Evolutionary conservation across 768 basidiomycete species (phyloP).

Genomic region (Leucocoprinus sp.): DNA sequence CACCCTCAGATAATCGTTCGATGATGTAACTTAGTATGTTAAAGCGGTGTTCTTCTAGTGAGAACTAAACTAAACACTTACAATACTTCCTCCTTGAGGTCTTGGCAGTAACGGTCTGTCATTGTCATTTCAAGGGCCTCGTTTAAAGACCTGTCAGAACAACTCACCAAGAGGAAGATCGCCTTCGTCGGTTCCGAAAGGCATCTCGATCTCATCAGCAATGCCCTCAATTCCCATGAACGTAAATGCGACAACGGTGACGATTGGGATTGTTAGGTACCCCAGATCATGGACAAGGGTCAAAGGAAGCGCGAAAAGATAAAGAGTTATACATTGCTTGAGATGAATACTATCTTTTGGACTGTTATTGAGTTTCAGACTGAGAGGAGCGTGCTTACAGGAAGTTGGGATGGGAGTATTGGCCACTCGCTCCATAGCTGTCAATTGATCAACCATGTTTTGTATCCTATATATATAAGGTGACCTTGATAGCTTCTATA

Average conservation of each 20-base stretch:
- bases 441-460: conserved; percentile 78
- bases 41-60: conserved; percentile 10
- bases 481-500: neutral
- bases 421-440: conserved; percentile 84
- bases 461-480: conserved; percentile 43
- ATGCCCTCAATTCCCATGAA: conserved; percentile 95
- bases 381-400: conserved; percentile 33
- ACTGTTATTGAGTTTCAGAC: conserved; percentile 10
- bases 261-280: conserved; percentile 79
- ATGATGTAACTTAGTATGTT: conserved; percentile 52
- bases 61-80: conserved; percentile 27
- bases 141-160: neutral
- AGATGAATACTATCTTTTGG: conserved; percentile 74
- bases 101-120: conserved; percentile 75
- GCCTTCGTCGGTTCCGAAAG: conserved; percentile 66
- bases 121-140: conserved; percentile 1
- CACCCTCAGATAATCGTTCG: conserved; percentile 63
- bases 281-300: conserved; percentile 77
- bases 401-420: conserved; percentile 79
- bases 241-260: conserved; percentile 83
- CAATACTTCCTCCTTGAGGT: conserved; percentile 81
- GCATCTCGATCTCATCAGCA: conserved; percentile 92
- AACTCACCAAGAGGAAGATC: conserved; percentile 69
- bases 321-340: conserved; percentile 92
- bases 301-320: conserved; percentile 86